These are phyloP conservation scores for Brassica rapa DNA, from an alignment of 345 rosid species.

Conservation along the genomic window DNA sequence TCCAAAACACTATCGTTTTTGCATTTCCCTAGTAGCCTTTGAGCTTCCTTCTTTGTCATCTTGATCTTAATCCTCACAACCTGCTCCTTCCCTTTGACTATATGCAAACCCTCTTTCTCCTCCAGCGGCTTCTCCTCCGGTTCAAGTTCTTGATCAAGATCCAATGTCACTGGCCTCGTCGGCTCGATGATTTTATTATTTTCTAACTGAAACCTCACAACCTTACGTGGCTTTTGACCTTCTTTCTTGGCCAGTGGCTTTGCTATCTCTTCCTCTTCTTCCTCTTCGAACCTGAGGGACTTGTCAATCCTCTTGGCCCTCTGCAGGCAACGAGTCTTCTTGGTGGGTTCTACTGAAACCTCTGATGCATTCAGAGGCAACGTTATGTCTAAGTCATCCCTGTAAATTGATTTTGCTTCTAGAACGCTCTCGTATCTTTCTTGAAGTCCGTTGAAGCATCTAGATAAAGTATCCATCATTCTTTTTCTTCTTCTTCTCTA, in stretches of 20 bases:
- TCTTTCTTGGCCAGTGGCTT: conserved; percentile 19
- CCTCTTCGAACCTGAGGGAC: conserved; percentile 40
- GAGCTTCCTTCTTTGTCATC: conserved; percentile 69
- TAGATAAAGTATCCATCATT: conserved; percentile 34
- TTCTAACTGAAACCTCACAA: conserved; percentile 40
- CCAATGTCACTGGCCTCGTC: conserved; percentile 14
- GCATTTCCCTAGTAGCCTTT: conserved; percentile 49
- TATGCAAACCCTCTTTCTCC: conserved; percentile 5
- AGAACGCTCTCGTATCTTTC: conserved; percentile 21
- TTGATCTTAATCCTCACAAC: conserved; percentile 56
- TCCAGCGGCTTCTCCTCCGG: conserved; percentile 24
- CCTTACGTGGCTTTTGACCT: conserved; percentile 31
- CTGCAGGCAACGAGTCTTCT: conserved; percentile 31
- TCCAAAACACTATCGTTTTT: conserved; percentile 54
- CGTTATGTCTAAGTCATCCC: conserved; percentile 35
- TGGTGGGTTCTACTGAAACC: conserved; percentile 21
- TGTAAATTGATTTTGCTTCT: conserved; percentile 24
- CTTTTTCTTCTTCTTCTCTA: background rate
- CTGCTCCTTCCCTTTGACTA: conserved; percentile 8
- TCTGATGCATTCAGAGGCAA: conserved; percentile 25
- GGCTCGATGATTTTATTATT: conserved; percentile 32
- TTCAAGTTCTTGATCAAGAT: conserved; percentile 4
- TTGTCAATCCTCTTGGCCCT: conserved; percentile 37
- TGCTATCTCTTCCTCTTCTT: conserved; percentile 31
- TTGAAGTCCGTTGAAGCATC: conserved; percentile 37